Evolutionary conservation across 2,329 filamentous ascomycete genomes (phyloP).

Genomic region (Hypoxylon sp.): DNA sequence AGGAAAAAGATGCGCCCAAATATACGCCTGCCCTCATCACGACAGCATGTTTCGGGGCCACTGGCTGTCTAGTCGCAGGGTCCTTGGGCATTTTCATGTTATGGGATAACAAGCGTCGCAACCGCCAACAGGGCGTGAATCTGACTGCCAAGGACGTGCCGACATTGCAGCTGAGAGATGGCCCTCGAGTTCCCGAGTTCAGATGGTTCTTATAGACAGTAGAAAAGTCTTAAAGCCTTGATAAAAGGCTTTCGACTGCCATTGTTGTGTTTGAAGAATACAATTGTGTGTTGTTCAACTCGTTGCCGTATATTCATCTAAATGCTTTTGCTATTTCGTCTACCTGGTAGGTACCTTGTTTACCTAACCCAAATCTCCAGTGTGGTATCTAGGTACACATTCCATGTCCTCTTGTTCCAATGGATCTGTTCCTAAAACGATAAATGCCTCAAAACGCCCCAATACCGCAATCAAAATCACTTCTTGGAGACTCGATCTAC

Average conservation of each 20-base stretch:
- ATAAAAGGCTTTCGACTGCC: not conserved
- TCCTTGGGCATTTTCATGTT: slow-evolving; percentile 74
- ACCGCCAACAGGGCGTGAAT: slow-evolving; percentile 67
- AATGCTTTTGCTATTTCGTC: not conserved
- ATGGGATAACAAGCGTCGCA: slow-evolving; percentile 72
- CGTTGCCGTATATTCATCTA: not conserved
- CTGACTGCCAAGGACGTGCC: slow-evolving; percentile 69
- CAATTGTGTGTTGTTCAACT: not conserved
- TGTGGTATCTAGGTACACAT: slow-evolving; percentile 7
- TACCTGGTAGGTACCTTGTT: too few relatives aligned
- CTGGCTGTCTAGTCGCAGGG: slow-evolving; percentile 67
- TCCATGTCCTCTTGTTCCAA: not conserved
- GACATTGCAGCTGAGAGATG: slow-evolving; percentile 67
- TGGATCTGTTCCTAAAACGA: not conserved
- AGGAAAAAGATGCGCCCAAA: slow-evolving; percentile 71
- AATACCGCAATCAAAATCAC: not conserved
- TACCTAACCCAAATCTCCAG: not conserved
- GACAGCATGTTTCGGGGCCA: slow-evolving; percentile 73
- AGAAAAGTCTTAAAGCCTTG: not conserved
- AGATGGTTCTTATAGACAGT: slow-evolving; percentile 67
- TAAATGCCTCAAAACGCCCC: not conserved
- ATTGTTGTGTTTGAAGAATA: too few relatives aligned
- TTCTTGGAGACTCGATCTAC: not conserved
- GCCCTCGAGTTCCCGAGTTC: slow-evolving; percentile 66
- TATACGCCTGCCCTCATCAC: slow-evolving; percentile 76